Conservation (phyloP, 352 stramenopile genomes). For the Peronospora farinosa region DNA sequence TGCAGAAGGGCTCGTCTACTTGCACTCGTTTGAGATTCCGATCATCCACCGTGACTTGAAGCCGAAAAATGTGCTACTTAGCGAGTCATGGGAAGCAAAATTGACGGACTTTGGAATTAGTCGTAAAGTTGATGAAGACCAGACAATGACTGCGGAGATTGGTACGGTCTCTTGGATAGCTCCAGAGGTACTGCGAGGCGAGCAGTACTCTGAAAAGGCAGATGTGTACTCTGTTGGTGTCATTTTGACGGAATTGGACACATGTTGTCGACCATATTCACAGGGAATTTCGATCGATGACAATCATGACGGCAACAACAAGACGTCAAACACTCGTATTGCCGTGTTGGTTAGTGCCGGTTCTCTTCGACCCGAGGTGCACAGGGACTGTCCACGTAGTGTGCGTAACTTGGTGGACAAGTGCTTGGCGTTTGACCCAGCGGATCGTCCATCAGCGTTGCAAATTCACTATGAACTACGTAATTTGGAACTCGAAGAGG, state of each 20-base stretch:
- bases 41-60: constrained; percentile 61
- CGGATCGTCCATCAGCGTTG: constrained; percentile 49
- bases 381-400: constrained; percentile 41
- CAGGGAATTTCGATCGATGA: constrained; percentile 21
- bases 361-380: constrained; percentile 40
- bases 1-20: constrained; percentile 37
- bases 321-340: constrained; percentile 41
- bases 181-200: constrained; percentile 55
- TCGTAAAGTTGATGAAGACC: constrained; percentile 26
- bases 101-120: constrained; percentile 58
- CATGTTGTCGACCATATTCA: constrained; percentile 28
- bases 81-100: constrained; percentile 35
- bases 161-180: constrained; percentile 60
- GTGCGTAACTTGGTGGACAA: constrained; percentile 42
- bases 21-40: constrained; percentile 39
- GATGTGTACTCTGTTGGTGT: constrained; percentile 76
- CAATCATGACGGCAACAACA: constrained; percentile 23
- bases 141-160: constrained; percentile 47
- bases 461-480: constrained; percentile 69
- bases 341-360: constrained; percentile 47
- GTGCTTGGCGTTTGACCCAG: constrained; percentile 48
- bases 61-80: constrained; percentile 47
- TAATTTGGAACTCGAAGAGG: constrained; percentile 26
- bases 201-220: constrained; percentile 59
- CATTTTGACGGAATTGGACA: constrained; percentile 49